Evolutionary conservation across 106 monocot species (phyloP), one percentile per base, ranked within the genome.

Genomic region (Apostasia shenzhenica): DNA sequence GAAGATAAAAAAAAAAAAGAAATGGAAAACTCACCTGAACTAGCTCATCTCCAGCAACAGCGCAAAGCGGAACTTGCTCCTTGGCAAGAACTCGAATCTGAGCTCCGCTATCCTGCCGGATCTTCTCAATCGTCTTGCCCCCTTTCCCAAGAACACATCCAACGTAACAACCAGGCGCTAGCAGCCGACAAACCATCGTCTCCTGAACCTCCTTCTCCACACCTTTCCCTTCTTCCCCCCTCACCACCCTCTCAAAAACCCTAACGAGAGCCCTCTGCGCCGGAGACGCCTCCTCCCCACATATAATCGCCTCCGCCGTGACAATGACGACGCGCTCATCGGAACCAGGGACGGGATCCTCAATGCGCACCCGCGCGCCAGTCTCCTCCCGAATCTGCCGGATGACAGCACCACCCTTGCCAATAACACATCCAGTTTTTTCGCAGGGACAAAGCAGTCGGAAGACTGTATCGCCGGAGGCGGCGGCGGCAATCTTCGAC

Each of bases 111-210:
- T 89, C 89, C 38, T 49, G 77, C 57, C 84, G 65, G 37, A 89
- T 82, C 75, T 79, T 80, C 86, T 93, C 89, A 11, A 88, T 77
- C 2, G 84, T 81, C 75, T 79, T 83, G 50, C 84, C 88, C 3
- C 88, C 85, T 76, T 88, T 88, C 53, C 88, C 88, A 13, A 93
- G 67, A 14, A 93, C 78, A 54, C 79, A 84, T 1, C 86, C 89
- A 2, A 89, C 79, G 61, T 79, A 85, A 8, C 56, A 48, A 47
- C 74, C 54, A 37, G 68, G 72, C 9, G 81, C 83, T 61, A 91
- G 72, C 44, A 91, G 53, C 68, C 84, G 77, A 54, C 91, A 91
- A 2, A 58, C 40, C 47, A 77, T 81, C 14, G 6, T 45, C 12
- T 78, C 73, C 54, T 68, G 48, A 1, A 65, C 63, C 53, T 62